Conservation (phyloP, 352 stramenopile species). For the Phytophthora sp. region DNA sequence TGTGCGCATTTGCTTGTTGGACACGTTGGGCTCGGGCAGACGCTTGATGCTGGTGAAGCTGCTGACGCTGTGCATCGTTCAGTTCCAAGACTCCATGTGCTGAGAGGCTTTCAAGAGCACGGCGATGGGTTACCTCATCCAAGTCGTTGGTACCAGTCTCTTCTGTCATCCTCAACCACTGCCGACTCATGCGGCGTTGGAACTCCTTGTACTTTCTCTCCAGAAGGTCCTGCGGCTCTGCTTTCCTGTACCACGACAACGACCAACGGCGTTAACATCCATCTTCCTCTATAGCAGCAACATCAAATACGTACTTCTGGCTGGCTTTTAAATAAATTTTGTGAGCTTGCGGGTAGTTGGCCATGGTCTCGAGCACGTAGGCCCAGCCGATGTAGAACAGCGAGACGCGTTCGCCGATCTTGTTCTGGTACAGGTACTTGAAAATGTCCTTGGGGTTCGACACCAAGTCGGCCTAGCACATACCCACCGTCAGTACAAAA, state of each 20-base stretch:
- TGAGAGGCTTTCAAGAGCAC: slow-evolving; percentile 70
- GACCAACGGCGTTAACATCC: not conserved
- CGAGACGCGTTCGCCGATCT: slow-evolving; percentile 80
- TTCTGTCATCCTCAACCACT: slow-evolving; percentile 77
- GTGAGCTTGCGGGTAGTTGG: slow-evolving; percentile 83
- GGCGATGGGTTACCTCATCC: slow-evolving; percentile 57
- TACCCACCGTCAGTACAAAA: slow-evolving; percentile 2
- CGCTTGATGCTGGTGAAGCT: slow-evolving; percentile 71
- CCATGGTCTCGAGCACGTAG: slow-evolving; percentile 81
- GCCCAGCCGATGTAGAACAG: slow-evolving; percentile 90
- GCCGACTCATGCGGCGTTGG: slow-evolving; percentile 81
- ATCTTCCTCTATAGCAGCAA: not conserved
- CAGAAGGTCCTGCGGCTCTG: slow-evolving; percentile 68
- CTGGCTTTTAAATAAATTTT: slow-evolving; percentile 88
- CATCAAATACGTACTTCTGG: slow-evolving; percentile 69
- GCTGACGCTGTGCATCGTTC: slow-evolving; percentile 57
- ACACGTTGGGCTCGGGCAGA: slow-evolving; percentile 59
- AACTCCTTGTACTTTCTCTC: slow-evolving; percentile 85
- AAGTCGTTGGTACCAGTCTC: slow-evolving; percentile 28
- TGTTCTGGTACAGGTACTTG: slow-evolving; percentile 89
- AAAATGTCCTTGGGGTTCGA: slow-evolving; percentile 90
- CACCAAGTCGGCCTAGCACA: slow-evolving; percentile 74
- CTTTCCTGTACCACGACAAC: slow-evolving; percentile 50
- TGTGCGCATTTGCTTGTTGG: slow-evolving; percentile 69
- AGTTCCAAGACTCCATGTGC: slow-evolving; percentile 51